Percentiles rank a stretch among this genome's conserved stretches.
These are phyloP conservation scores for Silene noctiflora DNA, from an alignment of 179 eudicot genomes.

Conservation along the genomic window DNA sequence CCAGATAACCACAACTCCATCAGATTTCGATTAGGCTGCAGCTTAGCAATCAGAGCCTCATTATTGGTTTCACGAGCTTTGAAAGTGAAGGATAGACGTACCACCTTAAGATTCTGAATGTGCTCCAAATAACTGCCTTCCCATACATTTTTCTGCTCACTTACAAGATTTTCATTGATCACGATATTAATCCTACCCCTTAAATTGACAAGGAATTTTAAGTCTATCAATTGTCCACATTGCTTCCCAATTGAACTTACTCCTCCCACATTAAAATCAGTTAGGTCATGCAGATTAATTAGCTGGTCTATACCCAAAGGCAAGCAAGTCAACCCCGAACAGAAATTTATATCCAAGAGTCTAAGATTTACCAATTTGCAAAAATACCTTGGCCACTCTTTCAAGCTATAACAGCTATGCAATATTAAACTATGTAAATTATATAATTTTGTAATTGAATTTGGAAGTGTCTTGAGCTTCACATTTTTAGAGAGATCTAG, in stretches of 20 bases:
- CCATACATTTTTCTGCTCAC: not conserved
- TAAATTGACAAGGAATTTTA: conserved; percentile 16
- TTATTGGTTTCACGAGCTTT: not conserved
- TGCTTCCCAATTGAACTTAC: not conserved
- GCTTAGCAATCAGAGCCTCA: not conserved
- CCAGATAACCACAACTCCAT: not conserved
- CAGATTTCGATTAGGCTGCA: conserved; percentile 16
- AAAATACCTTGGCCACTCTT: conserved; percentile 20
- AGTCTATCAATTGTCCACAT: conserved; percentile 1
- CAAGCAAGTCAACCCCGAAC: conserved; percentile 3
- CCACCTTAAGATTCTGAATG: conserved; percentile 1
- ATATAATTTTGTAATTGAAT: conserved; percentile 8
- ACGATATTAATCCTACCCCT: conserved; percentile 1
- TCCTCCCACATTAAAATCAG: not conserved
- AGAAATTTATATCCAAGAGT: conserved; percentile 6
- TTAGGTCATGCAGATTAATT: conserved; percentile 9
- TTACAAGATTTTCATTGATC: not conserved
- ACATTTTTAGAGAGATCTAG: conserved; percentile 11
- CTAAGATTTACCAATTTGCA: conserved; percentile 21
- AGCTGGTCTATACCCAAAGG: conserved; percentile 15
- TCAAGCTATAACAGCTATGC: not conserved
- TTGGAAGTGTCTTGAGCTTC: conserved; percentile 3
- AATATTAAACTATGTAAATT: conserved; percentile 21
- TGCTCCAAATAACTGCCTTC: not conserved
- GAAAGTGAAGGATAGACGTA: not conserved